Percentiles rank a stretch among this genome's conserved stretches.
These are phyloP conservation scores for Solanum bukasovii DNA, from an alignment of 257 asterid species.

Conservation along the genomic window DNA sequence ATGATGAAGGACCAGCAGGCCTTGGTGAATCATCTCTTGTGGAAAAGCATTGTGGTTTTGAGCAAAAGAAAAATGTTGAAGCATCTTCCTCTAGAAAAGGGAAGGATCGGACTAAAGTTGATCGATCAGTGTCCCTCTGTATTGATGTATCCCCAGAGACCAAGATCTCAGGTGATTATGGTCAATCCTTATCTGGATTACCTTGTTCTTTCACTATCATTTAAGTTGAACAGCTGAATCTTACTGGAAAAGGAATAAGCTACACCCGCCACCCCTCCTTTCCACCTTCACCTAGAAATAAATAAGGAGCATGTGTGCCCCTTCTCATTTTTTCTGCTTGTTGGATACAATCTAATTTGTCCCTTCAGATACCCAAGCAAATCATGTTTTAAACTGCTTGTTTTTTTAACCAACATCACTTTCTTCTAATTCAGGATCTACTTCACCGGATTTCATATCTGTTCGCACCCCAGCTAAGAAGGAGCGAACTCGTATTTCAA, in stretches of 20 bases:
- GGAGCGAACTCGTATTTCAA: slow-evolving; percentile 36
- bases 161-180: slow-evolving; percentile 35
- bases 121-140: slow-evolving; percentile 19
- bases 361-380: background rate
- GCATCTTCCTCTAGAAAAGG: slow-evolving; percentile 15
- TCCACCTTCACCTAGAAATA: background rate
- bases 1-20: slow-evolving; percentile 15
- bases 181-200: slow-evolving; percentile 4
- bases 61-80: slow-evolving; percentile 13
- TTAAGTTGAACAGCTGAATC: background rate
- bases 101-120: slow-evolving; percentile 14
- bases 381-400: background rate
- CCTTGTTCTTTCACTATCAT: background rate
- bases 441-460: slow-evolving; percentile 24
- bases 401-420: background rate
- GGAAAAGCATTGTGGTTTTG: slow-evolving; percentile 8
- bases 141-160: slow-evolving; percentile 28
- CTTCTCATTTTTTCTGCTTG: background rate
- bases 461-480: slow-evolving; percentile 64
- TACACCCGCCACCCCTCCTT: background rate
- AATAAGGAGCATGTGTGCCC: background rate
- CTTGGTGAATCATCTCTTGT: slow-evolving; percentile 14
- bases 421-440: slow-evolving; percentile 10
- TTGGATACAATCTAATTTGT: background rate
- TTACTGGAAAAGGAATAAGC: background rate